Conservation (phyloP, 352 stramenopile genomes). For the Globisporangium okanoganense region DNA sequence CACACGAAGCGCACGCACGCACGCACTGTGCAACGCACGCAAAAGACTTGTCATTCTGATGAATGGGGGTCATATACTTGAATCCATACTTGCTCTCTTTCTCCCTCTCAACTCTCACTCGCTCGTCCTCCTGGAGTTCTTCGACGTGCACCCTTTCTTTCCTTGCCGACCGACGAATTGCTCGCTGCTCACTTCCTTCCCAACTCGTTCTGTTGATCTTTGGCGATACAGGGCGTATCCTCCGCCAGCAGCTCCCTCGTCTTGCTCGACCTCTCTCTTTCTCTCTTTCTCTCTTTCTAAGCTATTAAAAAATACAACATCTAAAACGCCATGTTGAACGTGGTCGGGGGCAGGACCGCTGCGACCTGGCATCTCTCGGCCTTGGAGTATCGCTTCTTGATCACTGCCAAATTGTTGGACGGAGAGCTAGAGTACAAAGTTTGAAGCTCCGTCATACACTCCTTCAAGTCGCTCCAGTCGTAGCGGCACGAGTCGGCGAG, state of each 20-base stretch:
- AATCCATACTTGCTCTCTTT: neutral
- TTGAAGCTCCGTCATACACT: constrained; percentile 81
- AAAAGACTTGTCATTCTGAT: neutral
- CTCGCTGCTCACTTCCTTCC: neutral
- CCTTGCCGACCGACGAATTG: neutral
- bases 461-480: constrained; percentile 69
- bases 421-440: constrained; percentile 78
- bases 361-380: constrained; percentile 78
- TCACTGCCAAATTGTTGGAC: constrained; percentile 80
- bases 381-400: constrained; percentile 89
- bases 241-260: neutral
- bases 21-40: neutral
- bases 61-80: neutral
- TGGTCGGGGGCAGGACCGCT: constrained; percentile 58
- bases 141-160: neutral
- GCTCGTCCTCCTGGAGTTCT: neutral
- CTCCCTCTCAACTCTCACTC: neutral
- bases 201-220: neutral
- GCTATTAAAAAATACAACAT: constrained; percentile 18
- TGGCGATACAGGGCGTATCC: neutral
- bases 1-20: no score
- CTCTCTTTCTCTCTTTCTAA: constrained; percentile 4
- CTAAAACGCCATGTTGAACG: constrained; percentile 85
- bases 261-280: neutral
- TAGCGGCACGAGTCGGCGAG: constrained; percentile 79